Evolutionary conservation across 257 asterid genomes (phyloP).

Genomic region (Solanum appendiculatum): DNA sequence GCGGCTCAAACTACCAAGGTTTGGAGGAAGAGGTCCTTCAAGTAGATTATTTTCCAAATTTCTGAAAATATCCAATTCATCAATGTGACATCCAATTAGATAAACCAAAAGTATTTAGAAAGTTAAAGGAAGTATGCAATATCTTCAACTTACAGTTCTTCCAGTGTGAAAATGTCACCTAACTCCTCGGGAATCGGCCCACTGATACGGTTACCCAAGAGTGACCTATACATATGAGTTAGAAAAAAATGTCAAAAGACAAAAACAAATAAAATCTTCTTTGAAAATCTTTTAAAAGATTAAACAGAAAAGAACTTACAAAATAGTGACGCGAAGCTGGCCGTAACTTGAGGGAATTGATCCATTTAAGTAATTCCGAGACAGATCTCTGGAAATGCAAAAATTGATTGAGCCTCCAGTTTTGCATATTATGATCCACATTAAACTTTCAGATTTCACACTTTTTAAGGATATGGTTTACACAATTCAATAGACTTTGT

Average conservation of each 20-base stretch:
- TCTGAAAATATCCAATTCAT: constrained; percentile 22
- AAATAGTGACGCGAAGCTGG: constrained; percentile 28
- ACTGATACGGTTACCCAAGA: constrained; percentile 67
- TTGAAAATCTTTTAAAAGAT: neutral
- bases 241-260: neutral
- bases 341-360: constrained; percentile 50
- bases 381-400: constrained; percentile 47
- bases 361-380: constrained; percentile 70
- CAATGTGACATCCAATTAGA: constrained; percentile 14
- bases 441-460: neutral
- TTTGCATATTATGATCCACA: neutral
- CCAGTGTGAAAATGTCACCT: constrained; percentile 56
- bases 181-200: constrained; percentile 71
- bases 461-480: neutral
- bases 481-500: neutral
- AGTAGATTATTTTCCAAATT: constrained; percentile 73
- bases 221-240: constrained; percentile 33
- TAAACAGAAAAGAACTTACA: constrained; percentile 37
- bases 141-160: constrained; percentile 50
- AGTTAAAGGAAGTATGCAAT: neutral
- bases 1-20: constrained; percentile 55
- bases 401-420: neutral
- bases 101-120: neutral
- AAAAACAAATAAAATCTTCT: neutral
- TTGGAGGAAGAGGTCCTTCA: constrained; percentile 64